Base-by-base conservation (phyloP, 2,329 filamentous ascomycete genomes). In the Paecilomyces dactylethromorphus region DNA sequence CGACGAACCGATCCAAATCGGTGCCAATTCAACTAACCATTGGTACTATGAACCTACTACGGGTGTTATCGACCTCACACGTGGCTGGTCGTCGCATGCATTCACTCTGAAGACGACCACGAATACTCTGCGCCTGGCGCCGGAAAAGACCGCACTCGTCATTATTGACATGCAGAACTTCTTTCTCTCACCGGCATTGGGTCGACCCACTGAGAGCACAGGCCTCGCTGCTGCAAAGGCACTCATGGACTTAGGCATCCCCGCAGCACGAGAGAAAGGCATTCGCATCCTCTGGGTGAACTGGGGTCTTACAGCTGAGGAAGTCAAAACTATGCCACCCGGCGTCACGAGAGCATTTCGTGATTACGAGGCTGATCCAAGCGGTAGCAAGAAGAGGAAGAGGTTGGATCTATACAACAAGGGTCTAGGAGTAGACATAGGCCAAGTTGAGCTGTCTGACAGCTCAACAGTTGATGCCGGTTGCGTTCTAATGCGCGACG, bases 241-340 rank as follows among this genome's bases (percentile, higher is more conserved):
- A 35, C 70, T 82, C 0, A 70, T 83, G 18, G 63, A 74, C 54
- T 73, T 75, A 32, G 76, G 74, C 4, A 76, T 81, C 22, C 78
- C 78, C 7, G 77, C 76, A 35, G 83, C 81, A 39, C 72, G 83
- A 52, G 72, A 77, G 57, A 73, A 75, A n/a, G 81, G 79, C 1
- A 77, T 85, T 56, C 66, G 74, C 65, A 64, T 83, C 21, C 68
- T 84, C 21, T 83, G 81, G 80, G 72, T 84, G 51, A 84, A 83
- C 64, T 86, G 83, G 84, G 83, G 82, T 2, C 71, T 86, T 39
- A 81, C 76, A 0, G 78, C 83, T n/a, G 63, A 71, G 18, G 82
- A 85, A 63, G 66, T 85, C 13, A 64, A 66, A 2, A 67, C 61
- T 2, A 79, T 86, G 74, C 82, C 83, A 6, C 79, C 83, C 7